A percentile compares a stretch with the other conserved stretches of the same genome.
Evolutionary conservation across 495 filamentous ascomycete species (phyloP).

Genomic region (Trichoderma parareesei): DNA sequence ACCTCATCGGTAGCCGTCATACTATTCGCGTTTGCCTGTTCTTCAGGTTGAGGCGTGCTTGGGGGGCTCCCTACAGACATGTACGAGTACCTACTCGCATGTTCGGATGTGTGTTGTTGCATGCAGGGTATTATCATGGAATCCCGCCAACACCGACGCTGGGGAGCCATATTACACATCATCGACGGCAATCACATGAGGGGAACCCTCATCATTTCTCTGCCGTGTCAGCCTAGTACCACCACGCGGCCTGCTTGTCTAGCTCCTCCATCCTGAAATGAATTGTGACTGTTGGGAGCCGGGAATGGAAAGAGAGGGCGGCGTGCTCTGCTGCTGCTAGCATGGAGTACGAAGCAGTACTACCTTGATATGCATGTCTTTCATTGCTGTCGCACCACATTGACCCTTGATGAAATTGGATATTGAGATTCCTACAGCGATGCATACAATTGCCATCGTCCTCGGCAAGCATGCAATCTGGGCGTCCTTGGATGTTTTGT

Average conservation of each 20-base stretch:
- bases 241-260: conserved; percentile 1
- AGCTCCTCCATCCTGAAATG: background rate
- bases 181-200: conserved; percentile 3
- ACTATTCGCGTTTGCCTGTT: conserved; percentile 2
- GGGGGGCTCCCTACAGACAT: background rate
- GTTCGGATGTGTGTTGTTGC: no score
- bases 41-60: background rate
- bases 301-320: background rate
- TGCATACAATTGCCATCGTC: background rate
- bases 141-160: background rate
- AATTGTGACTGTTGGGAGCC: background rate
- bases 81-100: no score
- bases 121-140: background rate
- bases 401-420: background rate
- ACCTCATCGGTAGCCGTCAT: background rate
- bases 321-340: background rate
- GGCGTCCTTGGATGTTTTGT: background rate
- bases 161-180: background rate
- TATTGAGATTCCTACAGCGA: background rate
- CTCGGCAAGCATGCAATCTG: background rate
- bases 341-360: background rate
- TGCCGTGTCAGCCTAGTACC: background rate
- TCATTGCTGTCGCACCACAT: conserved; percentile 1
- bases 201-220: background rate
- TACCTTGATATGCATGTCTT: background rate